These are phyloP conservation scores for Alternaria solani DNA, from an alignment of 2,329 filamentous ascomycete genomes.

Conservation along the genomic window DNA sequence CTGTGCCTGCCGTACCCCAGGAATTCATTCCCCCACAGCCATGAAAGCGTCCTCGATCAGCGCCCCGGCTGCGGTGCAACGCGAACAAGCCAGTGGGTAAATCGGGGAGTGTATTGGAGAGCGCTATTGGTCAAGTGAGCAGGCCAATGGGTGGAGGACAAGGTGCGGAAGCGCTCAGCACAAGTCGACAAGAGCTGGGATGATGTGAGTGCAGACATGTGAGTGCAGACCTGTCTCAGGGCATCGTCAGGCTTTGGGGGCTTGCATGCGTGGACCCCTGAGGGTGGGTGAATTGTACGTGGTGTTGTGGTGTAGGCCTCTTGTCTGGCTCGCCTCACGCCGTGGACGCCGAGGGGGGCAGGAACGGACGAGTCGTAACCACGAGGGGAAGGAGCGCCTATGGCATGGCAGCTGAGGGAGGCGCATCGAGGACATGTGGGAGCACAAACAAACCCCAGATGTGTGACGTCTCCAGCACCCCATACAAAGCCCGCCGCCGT, in stretches of 20 bases:
- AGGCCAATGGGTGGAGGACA: conserved; percentile 17
- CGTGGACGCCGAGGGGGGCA: conserved; percentile 10
- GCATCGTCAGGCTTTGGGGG: neutral
- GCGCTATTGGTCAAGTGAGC: conserved; percentile 27
- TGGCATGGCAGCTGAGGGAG: conserved; percentile 2
- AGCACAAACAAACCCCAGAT: conserved; percentile 21
- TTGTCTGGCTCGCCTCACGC: conserved; percentile 15
- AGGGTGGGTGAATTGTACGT: conserved; percentile 1
- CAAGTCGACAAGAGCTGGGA: conserved; percentile 5
- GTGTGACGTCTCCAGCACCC: conserved; percentile 19
- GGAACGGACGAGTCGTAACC: conserved; percentile 3
- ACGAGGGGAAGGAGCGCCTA: conserved; percentile 5
- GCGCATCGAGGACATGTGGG: conserved; percentile 3
- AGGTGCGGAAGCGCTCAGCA: conserved; percentile 20
- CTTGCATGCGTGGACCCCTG: neutral
- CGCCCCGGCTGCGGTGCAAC: conserved; percentile 32
- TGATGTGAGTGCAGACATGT: neutral
- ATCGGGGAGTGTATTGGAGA: conserved; percentile 16
- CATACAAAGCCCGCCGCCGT: conserved; percentile 15
- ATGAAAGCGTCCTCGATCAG: conserved; percentile 17
- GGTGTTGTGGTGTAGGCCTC: conserved; percentile 1
- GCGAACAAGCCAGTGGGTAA: conserved; percentile 24
- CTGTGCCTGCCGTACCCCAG: conserved; percentile 32
- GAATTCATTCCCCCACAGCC: conserved; percentile 28
- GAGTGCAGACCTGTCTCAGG: neutral